Conservation (phyloP, 768 basidiomycete species). For the Rhodotorula babjevae region DNA sequence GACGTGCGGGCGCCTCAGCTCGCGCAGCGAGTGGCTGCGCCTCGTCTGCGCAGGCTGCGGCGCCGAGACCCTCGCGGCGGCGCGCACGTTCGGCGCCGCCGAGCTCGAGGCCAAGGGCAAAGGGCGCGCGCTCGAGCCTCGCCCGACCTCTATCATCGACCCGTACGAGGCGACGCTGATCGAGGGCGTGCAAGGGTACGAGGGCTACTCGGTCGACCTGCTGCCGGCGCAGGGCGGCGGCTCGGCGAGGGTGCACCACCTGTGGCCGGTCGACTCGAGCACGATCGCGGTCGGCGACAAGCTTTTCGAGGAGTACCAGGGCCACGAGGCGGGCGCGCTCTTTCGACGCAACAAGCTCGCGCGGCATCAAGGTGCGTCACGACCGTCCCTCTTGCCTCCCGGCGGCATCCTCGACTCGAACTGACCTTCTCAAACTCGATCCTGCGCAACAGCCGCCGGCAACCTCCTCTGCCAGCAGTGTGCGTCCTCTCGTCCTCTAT, state of each 20-base stretch:
- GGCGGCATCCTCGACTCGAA: too few relatives aligned
- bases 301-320: conserved; percentile 31
- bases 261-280: conserved; percentile 3
- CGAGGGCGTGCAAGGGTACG: not conserved
- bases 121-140: too few relatives aligned
- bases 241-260: conserved; percentile 18
- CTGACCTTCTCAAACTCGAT: not conserved
- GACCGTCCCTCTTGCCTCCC: too few relatives aligned
- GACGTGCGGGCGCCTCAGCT: conserved; percentile 19
- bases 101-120: not conserved
- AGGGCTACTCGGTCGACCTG: conserved; percentile 7
- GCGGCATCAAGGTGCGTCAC: conserved; percentile 4
- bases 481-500: not conserved
- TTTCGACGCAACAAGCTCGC: conserved; percentile 21
- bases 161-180: not conserved
- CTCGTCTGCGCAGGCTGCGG: conserved; percentile 24
- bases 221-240: not conserved
- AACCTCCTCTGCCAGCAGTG: conserved; percentile 27
- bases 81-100: not conserved
- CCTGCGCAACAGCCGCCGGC: not conserved
- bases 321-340: conserved; percentile 5
- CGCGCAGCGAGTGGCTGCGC: conserved; percentile 9
- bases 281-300: conserved; percentile 5
- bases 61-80: conserved; percentile 2
- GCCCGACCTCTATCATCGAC: not conserved